Percentiles rank a stretch among this genome's conserved stretches.
These are phyloP conservation scores for Globisporangium cylindrosporum DNA, from an alignment of 352 stramenopile genomes.

Conservation along the genomic window DNA sequence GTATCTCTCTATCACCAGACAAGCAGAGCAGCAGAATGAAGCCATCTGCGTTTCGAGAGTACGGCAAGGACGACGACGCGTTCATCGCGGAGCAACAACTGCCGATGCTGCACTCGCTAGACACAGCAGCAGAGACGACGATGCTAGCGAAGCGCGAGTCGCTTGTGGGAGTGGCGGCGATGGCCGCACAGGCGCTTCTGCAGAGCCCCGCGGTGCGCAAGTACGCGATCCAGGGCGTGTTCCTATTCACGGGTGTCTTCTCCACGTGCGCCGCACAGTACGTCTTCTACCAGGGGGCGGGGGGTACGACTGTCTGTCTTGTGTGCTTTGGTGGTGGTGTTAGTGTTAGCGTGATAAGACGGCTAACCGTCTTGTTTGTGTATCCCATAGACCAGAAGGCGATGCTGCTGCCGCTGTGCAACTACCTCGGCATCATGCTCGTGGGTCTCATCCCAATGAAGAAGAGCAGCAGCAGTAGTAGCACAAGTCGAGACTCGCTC, in stretches of 20 bases:
- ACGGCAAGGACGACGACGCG: background rate
- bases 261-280: constrained; percentile 84
- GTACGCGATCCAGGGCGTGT: constrained; percentile 50
- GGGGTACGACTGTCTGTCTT: constrained; percentile 1
- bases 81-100: background rate
- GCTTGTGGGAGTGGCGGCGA: background rate
- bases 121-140: background rate
- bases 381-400: constrained; percentile 53
- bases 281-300: constrained; percentile 79
- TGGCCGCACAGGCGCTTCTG: background rate
- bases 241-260: constrained; percentile 80
- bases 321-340: background rate
- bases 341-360: background rate
- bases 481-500: background rate
- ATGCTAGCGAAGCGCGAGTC: background rate
- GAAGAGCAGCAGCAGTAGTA: constrained; percentile 2
- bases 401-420: constrained; percentile 86
- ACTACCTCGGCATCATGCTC: constrained; percentile 87
- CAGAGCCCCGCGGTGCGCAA: constrained; percentile 5
- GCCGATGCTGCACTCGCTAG: background rate
- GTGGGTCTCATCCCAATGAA: constrained; percentile 55
- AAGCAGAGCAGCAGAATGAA: background rate
- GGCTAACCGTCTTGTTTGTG: background rate
- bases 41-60: constrained; percentile 6
- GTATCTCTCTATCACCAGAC: background rate